Base-by-base conservation (phyloP, 768 basidiomycete species). In the Lactarius trivialis region DNA sequence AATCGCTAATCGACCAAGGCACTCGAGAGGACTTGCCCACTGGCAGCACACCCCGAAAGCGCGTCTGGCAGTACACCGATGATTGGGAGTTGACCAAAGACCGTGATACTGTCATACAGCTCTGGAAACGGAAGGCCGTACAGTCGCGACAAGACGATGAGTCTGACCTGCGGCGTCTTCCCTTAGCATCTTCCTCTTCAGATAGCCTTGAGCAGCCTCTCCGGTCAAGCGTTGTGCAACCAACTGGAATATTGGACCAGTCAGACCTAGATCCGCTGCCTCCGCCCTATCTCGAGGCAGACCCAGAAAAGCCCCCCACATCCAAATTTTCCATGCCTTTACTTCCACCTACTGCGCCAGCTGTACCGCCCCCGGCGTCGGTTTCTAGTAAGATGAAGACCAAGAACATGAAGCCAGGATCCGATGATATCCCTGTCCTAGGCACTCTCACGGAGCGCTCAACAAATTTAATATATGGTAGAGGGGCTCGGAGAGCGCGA, bases 21-120 rank as follows among this genome's bases (percentile, higher is more conserved):
- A 76, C 81, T 8, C 80, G 75, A 60, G 82, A 84, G 58, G 91
- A 93, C 68, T 70, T 74, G 24, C 74, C 88, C 1, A 89, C 86
- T 15, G 91, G 91, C 6, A 74, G 75, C 58, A 93, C 91, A 3
- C 92, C 92, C 37, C 83, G 82, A 51, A 92, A 90, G 76, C 85
- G 88, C 34, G 72, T 74, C 33, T 88, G 88, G 84, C 76, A 86
- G 63, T 86, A 86, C 63, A 77, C 78, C 7, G 86, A 88, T 65
- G 73, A 82, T 55, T 93, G 91, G 89, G 79, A 83, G 45, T 73
- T 89, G 61, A 90, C 89, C 7, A 76, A 82, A 63, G 78, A 75
- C 60, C 82, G 91, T 30, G 82, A 86, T 4, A 75, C 77, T 7
- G 72, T 93, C 32, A 67, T 94, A 52, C 75, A 77, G 48, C 74